Evolutionary conservation across 495 filamentous ascomycete species (phyloP).

Genomic region (Penicillium argentinense): DNA sequence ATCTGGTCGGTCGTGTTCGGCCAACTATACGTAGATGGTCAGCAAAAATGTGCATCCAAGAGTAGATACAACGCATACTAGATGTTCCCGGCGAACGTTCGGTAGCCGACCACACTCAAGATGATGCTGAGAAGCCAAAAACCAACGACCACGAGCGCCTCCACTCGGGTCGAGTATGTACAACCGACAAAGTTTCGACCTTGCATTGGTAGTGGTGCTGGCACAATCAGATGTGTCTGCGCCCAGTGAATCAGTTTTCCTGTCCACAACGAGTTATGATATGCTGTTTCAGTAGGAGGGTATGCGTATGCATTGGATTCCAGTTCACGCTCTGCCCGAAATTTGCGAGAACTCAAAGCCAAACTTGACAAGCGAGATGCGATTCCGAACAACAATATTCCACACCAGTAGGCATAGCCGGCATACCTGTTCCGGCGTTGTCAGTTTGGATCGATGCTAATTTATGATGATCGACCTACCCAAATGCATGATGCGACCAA

Average conservation of each 20-base stretch:
- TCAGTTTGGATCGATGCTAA: neutral
- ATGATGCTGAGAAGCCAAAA: constrained; percentile 44
- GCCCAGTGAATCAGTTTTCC: constrained; percentile 22
- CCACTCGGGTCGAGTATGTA: constrained; percentile 41
- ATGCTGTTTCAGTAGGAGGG: neutral
- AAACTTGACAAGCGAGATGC: constrained; percentile 19
- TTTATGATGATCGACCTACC: constrained; percentile 18
- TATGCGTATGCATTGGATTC: constrained; percentile 13
- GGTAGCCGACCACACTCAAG: constrained; percentile 38
- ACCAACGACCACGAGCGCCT: constrained; percentile 34
- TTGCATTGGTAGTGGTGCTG: constrained; percentile 28
- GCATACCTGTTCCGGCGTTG: constrained; percentile 17
- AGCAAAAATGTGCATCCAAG: neutral
- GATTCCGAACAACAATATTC: constrained; percentile 27
- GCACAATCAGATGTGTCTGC: constrained; percentile 34
- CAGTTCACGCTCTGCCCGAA: neutral
- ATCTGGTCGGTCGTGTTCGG: constrained; percentile 31
- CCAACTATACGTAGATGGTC: constrained; percentile 32
- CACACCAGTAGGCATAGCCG: constrained; percentile 37
- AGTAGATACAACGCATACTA: constrained; percentile 29
- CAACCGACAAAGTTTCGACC: constrained; percentile 33
- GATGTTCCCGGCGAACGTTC: constrained; percentile 34
- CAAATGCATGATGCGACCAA: constrained; percentile 40
- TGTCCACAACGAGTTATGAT: neutral
- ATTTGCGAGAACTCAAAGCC: constrained; percentile 1